These are phyloP conservation scores for Pythium phragmiticola DNA, from an alignment of 352 stramenopile genomes.

Conservation along the genomic window DNA sequence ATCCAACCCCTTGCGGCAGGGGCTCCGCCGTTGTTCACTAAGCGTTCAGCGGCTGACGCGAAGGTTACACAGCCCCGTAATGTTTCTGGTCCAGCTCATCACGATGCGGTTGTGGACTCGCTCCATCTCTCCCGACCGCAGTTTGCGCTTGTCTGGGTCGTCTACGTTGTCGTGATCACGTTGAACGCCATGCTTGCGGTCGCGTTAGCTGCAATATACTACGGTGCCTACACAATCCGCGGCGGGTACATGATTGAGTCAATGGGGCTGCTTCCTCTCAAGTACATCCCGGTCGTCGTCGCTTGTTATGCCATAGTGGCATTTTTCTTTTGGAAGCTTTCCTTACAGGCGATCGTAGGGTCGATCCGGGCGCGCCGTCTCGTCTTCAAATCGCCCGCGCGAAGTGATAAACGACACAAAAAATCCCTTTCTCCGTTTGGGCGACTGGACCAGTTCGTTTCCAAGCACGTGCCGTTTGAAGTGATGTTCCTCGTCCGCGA, in stretches of 20 bases:
- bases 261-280: not conserved
- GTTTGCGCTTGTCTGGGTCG: constrained; percentile 12
- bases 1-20: no score
- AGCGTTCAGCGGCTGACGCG: no score
- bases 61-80: no score
- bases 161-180: not conserved
- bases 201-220: constrained; percentile 14
- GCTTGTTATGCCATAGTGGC: not conserved
- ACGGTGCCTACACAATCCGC: constrained; percentile 11
- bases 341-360: not conserved
- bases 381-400: not conserved
- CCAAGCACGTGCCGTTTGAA: constrained; percentile 9
- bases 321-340: not conserved
- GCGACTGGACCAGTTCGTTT: not conserved
- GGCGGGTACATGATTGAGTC: constrained; percentile 21
- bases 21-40: no score
- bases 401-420: not conserved
- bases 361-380: constrained; percentile 5
- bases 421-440: not conserved
- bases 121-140: not conserved
- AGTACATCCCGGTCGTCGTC: constrained; percentile 9
- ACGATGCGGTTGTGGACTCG: no score
- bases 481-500: constrained; percentile 19
- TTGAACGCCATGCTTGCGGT: constrained; percentile 8
- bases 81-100: no score